phyloP scores from a whole-genome alignment of 176 grass and related monocot genomes.

The Musa troglodytarum region DNA sequence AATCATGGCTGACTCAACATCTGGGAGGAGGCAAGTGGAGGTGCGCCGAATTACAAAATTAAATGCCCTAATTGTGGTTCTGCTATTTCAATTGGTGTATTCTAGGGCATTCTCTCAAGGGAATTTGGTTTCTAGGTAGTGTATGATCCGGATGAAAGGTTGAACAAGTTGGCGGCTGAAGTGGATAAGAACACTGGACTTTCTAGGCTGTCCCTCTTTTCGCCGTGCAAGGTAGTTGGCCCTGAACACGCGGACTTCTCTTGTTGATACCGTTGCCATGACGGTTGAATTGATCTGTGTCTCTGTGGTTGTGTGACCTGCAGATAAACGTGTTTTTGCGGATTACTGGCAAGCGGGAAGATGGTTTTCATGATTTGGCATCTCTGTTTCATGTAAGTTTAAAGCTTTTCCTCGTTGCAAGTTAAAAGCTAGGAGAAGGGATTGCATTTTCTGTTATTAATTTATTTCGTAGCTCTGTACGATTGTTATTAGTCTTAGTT shows the following conservation, averaged over 20 bases:
- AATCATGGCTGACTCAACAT: constrained; percentile 31
- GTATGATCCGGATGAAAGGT: constrained; percentile 57
- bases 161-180: constrained; percentile 68
- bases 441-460: no score
- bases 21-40: constrained; percentile 63
- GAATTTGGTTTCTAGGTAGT: constrained; percentile 40
- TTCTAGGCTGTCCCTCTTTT: constrained; percentile 81
- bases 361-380: constrained; percentile 89
- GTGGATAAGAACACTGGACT: constrained; percentile 57
- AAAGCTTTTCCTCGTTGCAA: not conserved
- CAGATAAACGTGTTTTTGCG: constrained; percentile 96
- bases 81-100: not conserved
- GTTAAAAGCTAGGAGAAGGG: not conserved
- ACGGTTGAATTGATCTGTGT: not conserved
- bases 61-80: not conserved
- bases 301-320: not conserved
- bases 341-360: constrained; percentile 80
- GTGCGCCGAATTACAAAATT: constrained; percentile 20
- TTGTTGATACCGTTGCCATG: not conserved
- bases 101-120: not conserved
- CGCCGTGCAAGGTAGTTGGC: constrained; percentile 83
- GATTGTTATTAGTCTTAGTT: no score
- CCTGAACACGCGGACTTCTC: not conserved
- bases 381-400: constrained; percentile 91
- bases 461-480: no score